Evolutionary conservation across 345 rosid species (phyloP).

Genomic region (Eucalyptus coolabah): DNA sequence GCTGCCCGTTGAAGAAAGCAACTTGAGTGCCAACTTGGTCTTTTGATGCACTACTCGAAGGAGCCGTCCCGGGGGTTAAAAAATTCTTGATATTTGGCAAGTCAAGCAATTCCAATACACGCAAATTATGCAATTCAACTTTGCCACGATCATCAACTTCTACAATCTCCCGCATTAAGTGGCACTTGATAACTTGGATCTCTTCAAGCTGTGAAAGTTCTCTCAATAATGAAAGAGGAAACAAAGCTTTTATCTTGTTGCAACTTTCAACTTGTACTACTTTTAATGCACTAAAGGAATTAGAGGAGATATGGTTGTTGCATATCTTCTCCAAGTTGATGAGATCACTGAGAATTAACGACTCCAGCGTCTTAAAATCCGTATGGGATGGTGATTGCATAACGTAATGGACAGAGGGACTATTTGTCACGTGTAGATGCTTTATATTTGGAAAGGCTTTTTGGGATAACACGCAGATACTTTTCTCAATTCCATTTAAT

Average conservation of each 20-base stretch:
- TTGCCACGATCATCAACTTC: neutral
- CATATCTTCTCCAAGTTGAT: neutral
- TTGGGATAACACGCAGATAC: accelerated
- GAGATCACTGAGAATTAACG: accelerated
- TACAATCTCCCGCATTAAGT: accelerated
- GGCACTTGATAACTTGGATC: accelerated
- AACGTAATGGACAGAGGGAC: accelerated
- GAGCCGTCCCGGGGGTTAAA: accelerated
- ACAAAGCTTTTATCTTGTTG: neutral
- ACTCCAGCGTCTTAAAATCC: accelerated
- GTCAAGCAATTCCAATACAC: neutral
- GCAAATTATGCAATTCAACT: neutral
- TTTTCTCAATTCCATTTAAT: neutral
- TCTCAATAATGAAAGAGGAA: neutral
- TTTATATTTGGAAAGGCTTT: neutral
- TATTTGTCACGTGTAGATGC: accelerated
- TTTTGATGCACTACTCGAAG: neutral
- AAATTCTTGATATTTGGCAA: neutral
- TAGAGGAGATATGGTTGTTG: accelerated
- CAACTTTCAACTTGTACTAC: accelerated
- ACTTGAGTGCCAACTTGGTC: neutral
- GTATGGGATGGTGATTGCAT: neutral
- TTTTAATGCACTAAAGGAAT: neutral
- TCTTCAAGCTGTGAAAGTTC: neutral
- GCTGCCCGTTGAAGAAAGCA: neutral